phyloP scores from a whole-genome alignment of 2,329 filamentous ascomycete species.

The Xylaria sp. region DNA sequence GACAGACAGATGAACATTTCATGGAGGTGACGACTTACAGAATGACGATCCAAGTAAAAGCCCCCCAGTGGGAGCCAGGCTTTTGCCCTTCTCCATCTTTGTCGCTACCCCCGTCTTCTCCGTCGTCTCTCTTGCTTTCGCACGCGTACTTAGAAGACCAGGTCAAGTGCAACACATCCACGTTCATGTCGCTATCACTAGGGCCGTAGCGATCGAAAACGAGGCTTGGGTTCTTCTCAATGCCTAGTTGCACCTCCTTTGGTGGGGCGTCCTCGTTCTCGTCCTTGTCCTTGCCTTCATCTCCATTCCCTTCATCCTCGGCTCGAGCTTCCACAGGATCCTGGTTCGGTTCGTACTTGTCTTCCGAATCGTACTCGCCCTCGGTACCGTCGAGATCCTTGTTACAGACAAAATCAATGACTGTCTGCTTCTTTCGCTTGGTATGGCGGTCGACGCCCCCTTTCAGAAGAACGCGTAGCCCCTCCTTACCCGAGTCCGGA shows the following conservation, averaged over 20 bases:
- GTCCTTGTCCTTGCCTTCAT: slow-evolving; percentile 52
- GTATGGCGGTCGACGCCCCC: slow-evolving; percentile 67
- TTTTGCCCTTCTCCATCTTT: slow-evolving; percentile 57
- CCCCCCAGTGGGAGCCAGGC: slow-evolving; percentile 78
- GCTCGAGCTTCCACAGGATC: slow-evolving; percentile 42
- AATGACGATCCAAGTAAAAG: slow-evolving; percentile 97
- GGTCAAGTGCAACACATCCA: slow-evolving; percentile 76
- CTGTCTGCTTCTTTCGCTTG: slow-evolving; percentile 73
- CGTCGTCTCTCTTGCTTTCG: slow-evolving; percentile 59
- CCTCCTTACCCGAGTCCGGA: slow-evolving; percentile 74
- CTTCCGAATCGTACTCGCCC: slow-evolving; percentile 69
- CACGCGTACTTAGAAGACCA: slow-evolving; percentile 94
- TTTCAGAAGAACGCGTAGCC: slow-evolving; percentile 74
- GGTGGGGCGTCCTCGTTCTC: slow-evolving; percentile 55
- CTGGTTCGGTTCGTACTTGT: slow-evolving; percentile 59
- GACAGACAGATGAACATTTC: slow-evolving; percentile 22
- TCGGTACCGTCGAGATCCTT: slow-evolving; percentile 77
- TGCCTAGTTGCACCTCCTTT: slow-evolving; percentile 65
- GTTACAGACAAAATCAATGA: slow-evolving; percentile 89
- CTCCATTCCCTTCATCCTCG: slow-evolving; percentile 52
- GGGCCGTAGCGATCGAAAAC: slow-evolving; percentile 78
- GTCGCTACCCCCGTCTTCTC: slow-evolving; percentile 55
- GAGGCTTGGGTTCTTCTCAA: slow-evolving; percentile 67
- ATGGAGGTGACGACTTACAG: slow-evolving; percentile 70
- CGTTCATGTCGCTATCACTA: slow-evolving; percentile 65